Evolutionary conservation across 2,329 filamentous ascomycete genomes (phyloP), one percentile per base, ranked within the genome.

Genomic region (Ascochyta viciae-villosae): DNA sequence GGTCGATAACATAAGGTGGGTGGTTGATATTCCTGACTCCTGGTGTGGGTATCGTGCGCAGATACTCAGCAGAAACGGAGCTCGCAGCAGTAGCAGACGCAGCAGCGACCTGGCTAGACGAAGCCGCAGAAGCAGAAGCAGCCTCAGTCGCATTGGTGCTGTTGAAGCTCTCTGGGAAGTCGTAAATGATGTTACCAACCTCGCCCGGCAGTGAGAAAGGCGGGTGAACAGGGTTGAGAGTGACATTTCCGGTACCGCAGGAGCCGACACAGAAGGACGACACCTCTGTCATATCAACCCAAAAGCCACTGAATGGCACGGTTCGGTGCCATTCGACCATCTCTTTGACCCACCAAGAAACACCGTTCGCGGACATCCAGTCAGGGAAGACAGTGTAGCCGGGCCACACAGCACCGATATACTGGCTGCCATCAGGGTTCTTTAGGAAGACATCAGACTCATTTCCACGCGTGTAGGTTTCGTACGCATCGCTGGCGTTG

Each of bases 1-100:
- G 85, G 72, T 92, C 87, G 68, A 94, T 88, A 6, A 86, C 84
- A 66, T 94, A 95, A 2, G 90, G 89, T 22, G 91, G 91, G 64
- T 87, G 82, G 66, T 92, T 86, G 53, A 94, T 76, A 65, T 92
- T 83, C 19, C 90, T 83, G 12, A 80, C 78, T 1, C 87, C 88
- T 0, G 84, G 80, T 0, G 86, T 89, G 1, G 87, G 85, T 1
- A 80, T 87, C 0, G 84, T 86, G 4, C 83, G 81, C 44, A 86
- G 71, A 64, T 86, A 88, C 13, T 74, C 76, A 2, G 66, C 70
- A 0, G 74, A 72, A 2, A 68, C 67, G 3, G 73, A 70, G 24
- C 64, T 63, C 6, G 50, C 51, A 2, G 65, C 58, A 27, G 69
- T 60, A 4, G 68, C 59, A 19, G 75, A 75, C 45, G 70, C 78